Percentiles rank a stretch among this genome's conserved stretches.
Evolutionary conservation across 1,139 yeast genomes (phyloP).

Genomic region (Candida dubliniensis): DNA sequence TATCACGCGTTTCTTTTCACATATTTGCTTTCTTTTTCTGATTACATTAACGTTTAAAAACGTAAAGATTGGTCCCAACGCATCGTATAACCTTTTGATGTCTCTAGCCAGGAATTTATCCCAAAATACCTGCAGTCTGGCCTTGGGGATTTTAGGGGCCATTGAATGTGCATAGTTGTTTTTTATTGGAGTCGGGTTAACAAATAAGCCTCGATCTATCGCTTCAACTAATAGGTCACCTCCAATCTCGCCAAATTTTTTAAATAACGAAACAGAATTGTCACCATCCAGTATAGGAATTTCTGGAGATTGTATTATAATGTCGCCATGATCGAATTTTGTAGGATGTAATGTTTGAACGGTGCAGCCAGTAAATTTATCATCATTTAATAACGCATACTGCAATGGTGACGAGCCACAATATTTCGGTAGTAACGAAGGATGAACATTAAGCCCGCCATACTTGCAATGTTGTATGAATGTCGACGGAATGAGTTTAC

Average conservation of each 20-base stretch:
- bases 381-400: conserved; percentile 67
- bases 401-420: conserved; percentile 94
- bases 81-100: conserved; percentile 47
- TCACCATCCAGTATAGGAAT: conserved; percentile 41
- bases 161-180: conserved; percentile 42
- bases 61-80: conserved; percentile 61
- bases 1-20: conserved; percentile 46
- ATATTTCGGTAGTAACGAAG: conserved; percentile 79
- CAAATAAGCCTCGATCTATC: conserved; percentile 29
- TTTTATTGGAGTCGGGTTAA: conserved; percentile 6
- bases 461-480: conserved; percentile 49
- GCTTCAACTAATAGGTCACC: conserved; percentile 55
- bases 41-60: conserved; percentile 35
- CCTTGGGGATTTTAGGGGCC: conserved; percentile 55
- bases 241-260: conserved; percentile 57
- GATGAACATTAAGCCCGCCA: conserved; percentile 90
- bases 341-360: conserved; percentile 89
- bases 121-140: conserved; percentile 51
- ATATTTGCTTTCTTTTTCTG: conserved; percentile 27
- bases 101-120: conserved; percentile 29
- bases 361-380: conserved; percentile 73
- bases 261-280: conserved; percentile 41
- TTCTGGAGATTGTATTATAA: conserved; percentile 58
- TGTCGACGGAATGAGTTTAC: conserved; percentile 67
- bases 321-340: conserved; percentile 76